phyloP scores from a whole-genome alignment of 2,329 filamentous ascomycete genomes.

The Aspergillus bombycis region DNA sequence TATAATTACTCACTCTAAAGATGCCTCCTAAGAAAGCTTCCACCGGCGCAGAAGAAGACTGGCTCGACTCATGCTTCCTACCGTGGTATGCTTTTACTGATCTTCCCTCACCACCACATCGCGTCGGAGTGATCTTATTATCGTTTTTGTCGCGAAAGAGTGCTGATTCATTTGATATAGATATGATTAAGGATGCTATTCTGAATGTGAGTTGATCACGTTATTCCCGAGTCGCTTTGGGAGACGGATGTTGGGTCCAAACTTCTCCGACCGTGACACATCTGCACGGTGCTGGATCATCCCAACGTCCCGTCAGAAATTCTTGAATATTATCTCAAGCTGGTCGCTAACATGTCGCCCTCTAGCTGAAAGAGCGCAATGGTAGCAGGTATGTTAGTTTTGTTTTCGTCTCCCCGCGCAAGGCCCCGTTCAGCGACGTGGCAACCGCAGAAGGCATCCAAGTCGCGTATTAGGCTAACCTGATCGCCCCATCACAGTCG shows the following conservation, averaged over 20 bases:
- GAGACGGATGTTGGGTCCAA: constrained; percentile 39
- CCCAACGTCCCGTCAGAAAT: constrained; percentile 28
- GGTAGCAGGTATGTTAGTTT: constrained; percentile 65
- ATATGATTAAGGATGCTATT: constrained; percentile 75
- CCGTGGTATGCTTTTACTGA: constrained; percentile 61
- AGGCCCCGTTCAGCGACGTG: constrained; percentile 22
- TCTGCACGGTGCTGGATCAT: constrained; percentile 26
- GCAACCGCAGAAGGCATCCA: constrained; percentile 18
- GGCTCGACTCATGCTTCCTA: constrained; percentile 64
- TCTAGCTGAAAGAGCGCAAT: constrained; percentile 70
- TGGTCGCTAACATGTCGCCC: constrained; percentile 53
- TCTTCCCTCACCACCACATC: constrained; percentile 50
- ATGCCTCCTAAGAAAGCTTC: constrained; percentile 70
- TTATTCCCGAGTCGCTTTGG: constrained; percentile 51
- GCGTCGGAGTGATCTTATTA: constrained; percentile 42
- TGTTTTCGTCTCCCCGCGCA: constrained; percentile 18
- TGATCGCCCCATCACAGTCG: constrained; percentile 54
- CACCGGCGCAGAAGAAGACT: constrained; percentile 61
- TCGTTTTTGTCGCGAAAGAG: constrained; percentile 54
- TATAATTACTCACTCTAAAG: constrained; percentile 32
- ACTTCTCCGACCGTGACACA: constrained; percentile 42
- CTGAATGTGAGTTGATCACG: constrained; percentile 65
- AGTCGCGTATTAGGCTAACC: constrained; percentile 35
- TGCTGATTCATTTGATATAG: constrained; percentile 59
- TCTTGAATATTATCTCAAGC: constrained; percentile 26